Conservation (phyloP, 768 basidiomycete genomes). For the Rhodosporidiobolus odoratus region DNA sequence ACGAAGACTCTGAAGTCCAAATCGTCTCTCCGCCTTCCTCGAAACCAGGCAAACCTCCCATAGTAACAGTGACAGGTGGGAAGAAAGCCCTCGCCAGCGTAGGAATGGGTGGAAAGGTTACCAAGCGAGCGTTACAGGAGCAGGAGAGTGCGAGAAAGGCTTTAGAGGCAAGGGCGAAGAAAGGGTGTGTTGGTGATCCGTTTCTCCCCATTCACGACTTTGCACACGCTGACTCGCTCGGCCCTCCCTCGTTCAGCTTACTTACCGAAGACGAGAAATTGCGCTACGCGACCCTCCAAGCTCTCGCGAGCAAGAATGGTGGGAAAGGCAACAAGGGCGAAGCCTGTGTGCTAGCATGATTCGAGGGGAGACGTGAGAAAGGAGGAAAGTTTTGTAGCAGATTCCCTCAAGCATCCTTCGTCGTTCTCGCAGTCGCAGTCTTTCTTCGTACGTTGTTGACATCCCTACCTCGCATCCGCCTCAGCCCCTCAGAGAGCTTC, state of each 20-base stretch:
- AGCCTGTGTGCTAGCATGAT: background rate
- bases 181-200: conserved; percentile 22
- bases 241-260: conserved; percentile 23
- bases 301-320: conserved; percentile 7
- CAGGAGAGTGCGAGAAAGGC: conserved; percentile 26
- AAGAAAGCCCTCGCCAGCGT: conserved; percentile 4
- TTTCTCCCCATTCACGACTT: background rate
- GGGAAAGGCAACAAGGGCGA: background rate
- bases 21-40: conserved; percentile 3
- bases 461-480: too few relatives aligned
- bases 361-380: too few relatives aligned
- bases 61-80: background rate
- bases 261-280: conserved; percentile 39
- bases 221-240: background rate
- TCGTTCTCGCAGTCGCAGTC: too few relatives aligned
- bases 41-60: background rate
- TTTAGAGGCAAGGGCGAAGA: conserved; percentile 37
- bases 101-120: background rate
- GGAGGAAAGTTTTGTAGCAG: too few relatives aligned
- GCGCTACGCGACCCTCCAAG: conserved; percentile 35
- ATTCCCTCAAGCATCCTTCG: too few relatives aligned
- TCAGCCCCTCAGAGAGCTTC: too few relatives aligned
- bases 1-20: conserved; percentile 26
- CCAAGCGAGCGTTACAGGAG: conserved; percentile 32
- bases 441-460: too few relatives aligned